Conservation (phyloP, 139 green algal species). For the Pseudopediastrum boryanum region DNA sequence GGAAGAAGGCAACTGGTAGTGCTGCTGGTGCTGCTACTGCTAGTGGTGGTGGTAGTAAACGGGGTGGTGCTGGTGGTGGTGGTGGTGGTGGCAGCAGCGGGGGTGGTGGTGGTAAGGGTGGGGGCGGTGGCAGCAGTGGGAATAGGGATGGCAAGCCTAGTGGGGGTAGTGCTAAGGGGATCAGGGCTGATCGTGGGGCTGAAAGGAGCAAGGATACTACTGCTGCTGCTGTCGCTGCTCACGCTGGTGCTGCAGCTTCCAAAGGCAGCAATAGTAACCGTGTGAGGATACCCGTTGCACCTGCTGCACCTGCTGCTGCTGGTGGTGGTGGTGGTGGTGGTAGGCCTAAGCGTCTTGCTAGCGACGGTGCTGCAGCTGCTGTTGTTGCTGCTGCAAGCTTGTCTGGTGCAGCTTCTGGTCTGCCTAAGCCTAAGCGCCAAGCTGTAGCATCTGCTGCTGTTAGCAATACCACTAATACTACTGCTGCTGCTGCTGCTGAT, state of each 20-base stretch:
- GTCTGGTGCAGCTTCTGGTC: neutral
- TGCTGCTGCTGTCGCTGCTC: neutral
- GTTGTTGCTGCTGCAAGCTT: neutral
- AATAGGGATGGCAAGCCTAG: no score
- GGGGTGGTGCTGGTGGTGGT: neutral
- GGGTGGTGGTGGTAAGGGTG: no score
- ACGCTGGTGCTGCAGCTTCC: no score
- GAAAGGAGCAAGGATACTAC: neutral
- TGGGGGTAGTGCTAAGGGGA: no score
- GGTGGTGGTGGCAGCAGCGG: neutral
- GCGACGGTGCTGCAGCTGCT: neutral
- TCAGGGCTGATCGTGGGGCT: neutral
- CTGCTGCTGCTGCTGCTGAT: no score
- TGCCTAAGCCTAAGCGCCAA: neutral
- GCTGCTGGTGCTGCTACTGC: no score
- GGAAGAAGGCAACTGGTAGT: neutral
- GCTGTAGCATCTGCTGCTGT: no score
- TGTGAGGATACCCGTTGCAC: no score
- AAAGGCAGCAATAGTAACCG: no score
- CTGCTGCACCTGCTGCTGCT: neutral
- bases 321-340: neutral
- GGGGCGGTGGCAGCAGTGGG: no score
- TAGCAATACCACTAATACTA: no score
- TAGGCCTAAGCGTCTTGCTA: neutral
- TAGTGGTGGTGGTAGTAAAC: neutral